Base-by-base conservation (phyloP, 441 rosid species). In the Eruca vesicaria region DNA sequence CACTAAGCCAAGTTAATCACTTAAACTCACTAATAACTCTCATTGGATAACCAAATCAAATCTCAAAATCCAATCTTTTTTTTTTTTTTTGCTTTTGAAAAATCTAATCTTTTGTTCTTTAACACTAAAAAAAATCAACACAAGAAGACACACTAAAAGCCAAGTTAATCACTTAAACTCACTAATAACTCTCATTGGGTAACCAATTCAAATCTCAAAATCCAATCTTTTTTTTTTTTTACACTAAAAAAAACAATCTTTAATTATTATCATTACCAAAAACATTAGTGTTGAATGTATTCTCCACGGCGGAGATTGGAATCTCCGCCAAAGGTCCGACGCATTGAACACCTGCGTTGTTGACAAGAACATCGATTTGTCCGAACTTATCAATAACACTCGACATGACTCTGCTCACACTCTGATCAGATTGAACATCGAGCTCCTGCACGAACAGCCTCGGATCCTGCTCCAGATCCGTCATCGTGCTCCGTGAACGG, bases 311-410 rank as follows among this genome's bases (percentile, higher is more conserved):
- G 36, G 90, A 77, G 3, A 90, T 31, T 0, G 97, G 97, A 8
- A 89, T 32, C 84, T 94, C 97, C 3, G 94, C 94, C 5, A 92
- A 81, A 71, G 97, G 97, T 26, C 90, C 99, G 18, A 94, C 82
- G 48, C 97, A 94, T 31, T 79, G 97, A 66, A 92, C 76, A 0
- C 96, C 99, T 23, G 97, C 97, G 66, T 92, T 92, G 68, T 92
- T 94, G 21, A 90, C 96, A 71, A 94, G 83, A 16, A 94, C 79
- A 74, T 92, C 99, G 73, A 94, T 80, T 41, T 78, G 82, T 0
- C 97, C 97, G 12, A 82, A 90, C 80, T 81, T 87, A 23, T 86
- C 89, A 8, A 94, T 52, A 59, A 86, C 94, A 23, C 79, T 72
- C 0, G 88, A 79, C 16, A 90, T 7, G 2, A 80, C 89, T 32